phyloP scores from a whole-genome alignment of 2,329 filamentous ascomycete species.

The Diaporthe amygdali region DNA sequence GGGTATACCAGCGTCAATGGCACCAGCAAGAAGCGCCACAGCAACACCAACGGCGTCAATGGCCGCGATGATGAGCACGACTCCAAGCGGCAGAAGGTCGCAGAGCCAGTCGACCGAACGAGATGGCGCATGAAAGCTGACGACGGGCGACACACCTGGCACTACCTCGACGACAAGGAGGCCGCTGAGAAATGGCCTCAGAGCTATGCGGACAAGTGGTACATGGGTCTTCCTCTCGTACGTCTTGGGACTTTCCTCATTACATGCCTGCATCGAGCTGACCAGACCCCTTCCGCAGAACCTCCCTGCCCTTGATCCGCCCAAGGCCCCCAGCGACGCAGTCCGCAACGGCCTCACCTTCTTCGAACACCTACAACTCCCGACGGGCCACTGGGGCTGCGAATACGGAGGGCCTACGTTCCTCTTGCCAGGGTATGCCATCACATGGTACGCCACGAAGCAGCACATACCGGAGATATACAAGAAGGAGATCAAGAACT shows the following conservation, averaged over 20 bases:
- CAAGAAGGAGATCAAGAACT: conserved; percentile 88
- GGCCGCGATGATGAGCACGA: conserved; percentile 31
- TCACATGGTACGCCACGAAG: conserved; percentile 87
- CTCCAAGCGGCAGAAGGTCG: conserved; percentile 52
- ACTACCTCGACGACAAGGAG: conserved; percentile 80
- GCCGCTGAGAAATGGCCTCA: conserved; percentile 82
- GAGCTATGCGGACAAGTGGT: conserved; percentile 86
- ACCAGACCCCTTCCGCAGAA: conserved; percentile 54
- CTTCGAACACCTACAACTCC: conserved; percentile 87
- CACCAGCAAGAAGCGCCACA: conserved; percentile 46
- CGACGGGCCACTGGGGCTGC: conserved; percentile 92
- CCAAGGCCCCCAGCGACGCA: conserved; percentile 76
- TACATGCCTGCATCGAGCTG: not conserved
- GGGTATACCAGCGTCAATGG: conserved; percentile 28
- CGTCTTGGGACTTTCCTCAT: conserved; percentile 20
- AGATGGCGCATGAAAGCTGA: conserved; percentile 88
- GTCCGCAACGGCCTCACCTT: conserved; percentile 85
- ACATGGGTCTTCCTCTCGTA: conserved; percentile 80
- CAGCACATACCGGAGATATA: conserved; percentile 83
- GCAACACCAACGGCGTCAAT: conserved; percentile 36
- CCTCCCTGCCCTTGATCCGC: conserved; percentile 72
- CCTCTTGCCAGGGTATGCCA: conserved; percentile 82
- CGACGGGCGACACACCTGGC: conserved; percentile 88
- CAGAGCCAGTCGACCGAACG: conserved; percentile 74
- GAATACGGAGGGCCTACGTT: conserved; percentile 99